A percentile compares a stretch with the other conserved stretches of the same genome.
Conservation (phyloP, 1,139 yeast species). For the Taiozyma onychis region DNA sequence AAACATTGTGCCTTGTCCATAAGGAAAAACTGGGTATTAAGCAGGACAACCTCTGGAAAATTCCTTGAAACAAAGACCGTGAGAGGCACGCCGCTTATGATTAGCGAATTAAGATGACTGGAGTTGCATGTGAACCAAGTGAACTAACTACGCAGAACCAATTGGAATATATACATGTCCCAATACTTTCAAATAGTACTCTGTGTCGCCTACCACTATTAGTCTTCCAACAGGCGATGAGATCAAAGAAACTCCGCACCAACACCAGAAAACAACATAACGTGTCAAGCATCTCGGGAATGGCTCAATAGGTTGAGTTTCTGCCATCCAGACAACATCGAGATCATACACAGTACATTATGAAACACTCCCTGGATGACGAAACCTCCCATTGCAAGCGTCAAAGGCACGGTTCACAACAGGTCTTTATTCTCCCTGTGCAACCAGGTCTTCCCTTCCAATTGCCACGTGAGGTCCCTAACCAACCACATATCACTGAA, state of each 20-base stretch:
- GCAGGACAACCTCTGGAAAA: neutral
- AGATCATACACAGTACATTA: neutral
- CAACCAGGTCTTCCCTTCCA: neutral
- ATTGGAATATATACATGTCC: too few relatives aligned
- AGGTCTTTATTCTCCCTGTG: neutral
- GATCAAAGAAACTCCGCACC: too few relatives aligned
- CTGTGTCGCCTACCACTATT: too few relatives aligned
- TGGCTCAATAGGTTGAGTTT: neutral
- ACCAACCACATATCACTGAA: neutral
- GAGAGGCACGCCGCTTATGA: too few relatives aligned
- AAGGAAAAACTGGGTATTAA: neutral
- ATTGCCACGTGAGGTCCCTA: neutral
- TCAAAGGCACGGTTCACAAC: neutral
- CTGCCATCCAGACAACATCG: neutral
- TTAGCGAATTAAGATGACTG: too few relatives aligned
- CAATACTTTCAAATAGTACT: too few relatives aligned
- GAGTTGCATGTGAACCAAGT: too few relatives aligned
- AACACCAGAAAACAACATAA: too few relatives aligned
- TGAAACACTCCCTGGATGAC: neutral
- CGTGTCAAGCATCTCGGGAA: neutral
- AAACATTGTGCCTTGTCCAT: neutral
- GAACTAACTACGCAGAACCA: too few relatives aligned
- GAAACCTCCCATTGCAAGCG: neutral
- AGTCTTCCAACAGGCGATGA: too few relatives aligned
- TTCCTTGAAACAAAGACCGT: too few relatives aligned